Conservation (phyloP, 179 eudicot species). For the Monotropa hypopitys region DNA sequence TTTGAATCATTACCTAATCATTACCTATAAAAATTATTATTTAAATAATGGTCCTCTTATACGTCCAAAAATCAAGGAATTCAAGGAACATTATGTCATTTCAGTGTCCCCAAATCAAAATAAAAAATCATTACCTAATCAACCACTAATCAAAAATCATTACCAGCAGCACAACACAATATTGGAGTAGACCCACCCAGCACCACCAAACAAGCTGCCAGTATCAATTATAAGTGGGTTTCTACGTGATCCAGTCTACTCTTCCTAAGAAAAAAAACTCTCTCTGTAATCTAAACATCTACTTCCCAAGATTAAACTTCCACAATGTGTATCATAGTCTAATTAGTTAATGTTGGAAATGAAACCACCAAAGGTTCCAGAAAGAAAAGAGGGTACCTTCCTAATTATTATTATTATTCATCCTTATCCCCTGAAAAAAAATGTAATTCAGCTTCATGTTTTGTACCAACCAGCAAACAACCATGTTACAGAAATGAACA, state of each 20-base stretch:
- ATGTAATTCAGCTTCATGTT: neutral
- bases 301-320: neutral
- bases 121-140: too few relatives aligned
- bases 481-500: neutral
- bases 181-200: neutral
- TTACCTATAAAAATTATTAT: too few relatives aligned
- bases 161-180: neutral
- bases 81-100: too few relatives aligned
- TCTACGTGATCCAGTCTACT: neutral
- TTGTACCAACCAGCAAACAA: neutral
- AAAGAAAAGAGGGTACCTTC: neutral
- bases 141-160: too few relatives aligned
- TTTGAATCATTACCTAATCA: too few relatives aligned
- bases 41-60: too few relatives aligned
- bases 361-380: neutral
- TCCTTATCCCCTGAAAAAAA: constrained; percentile 62
- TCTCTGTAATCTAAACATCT: neutral
- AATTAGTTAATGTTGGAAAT: neutral
- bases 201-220: neutral
- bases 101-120: too few relatives aligned
- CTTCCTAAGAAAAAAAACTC: neutral
- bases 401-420: constrained; percentile 19
- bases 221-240: neutral
- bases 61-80: too few relatives aligned
- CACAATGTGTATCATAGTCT: too few relatives aligned